phyloP scores from a whole-genome alignment of 208 protist genomes.

The Leptomonas seymouri region DNA sequence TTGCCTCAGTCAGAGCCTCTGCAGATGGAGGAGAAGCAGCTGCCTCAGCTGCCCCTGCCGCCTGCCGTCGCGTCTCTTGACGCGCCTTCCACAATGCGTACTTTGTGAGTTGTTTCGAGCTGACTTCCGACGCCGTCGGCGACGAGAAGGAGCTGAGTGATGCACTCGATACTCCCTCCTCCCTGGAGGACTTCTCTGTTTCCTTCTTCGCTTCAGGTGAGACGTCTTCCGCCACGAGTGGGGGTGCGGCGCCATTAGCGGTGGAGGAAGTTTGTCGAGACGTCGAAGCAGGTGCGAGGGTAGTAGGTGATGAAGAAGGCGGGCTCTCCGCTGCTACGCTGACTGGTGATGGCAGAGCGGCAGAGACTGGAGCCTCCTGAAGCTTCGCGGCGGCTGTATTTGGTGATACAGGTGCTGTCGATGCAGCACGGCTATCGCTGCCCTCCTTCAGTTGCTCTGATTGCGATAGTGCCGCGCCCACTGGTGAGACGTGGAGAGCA shows the following conservation, averaged over 20 bases:
- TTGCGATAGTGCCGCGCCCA: neutral
- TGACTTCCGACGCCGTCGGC: neutral
- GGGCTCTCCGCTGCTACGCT: neutral
- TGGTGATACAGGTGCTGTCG: no score
- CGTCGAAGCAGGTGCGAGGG: neutral
- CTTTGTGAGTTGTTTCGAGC: neutral
- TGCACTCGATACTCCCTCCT: neutral
- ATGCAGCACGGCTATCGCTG: no score
- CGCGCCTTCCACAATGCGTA: constrained; percentile 10
- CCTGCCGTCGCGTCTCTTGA: neutral
- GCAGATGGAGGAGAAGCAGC: neutral
- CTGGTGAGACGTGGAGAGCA: neutral
- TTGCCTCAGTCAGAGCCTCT: neutral
- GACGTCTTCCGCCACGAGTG: neutral
- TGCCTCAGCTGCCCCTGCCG: neutral
- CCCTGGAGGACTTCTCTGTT: neutral
- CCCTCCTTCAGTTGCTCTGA: no score
- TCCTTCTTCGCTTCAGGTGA: neutral
- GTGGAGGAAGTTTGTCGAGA: neutral
- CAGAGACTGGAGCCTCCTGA: neutral
- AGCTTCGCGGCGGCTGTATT: no score
- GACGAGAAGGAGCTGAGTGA: constrained; percentile 5
- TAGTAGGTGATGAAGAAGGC: neutral
- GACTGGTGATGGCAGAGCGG: neutral
- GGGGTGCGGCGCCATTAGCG: neutral